Percentiles rank a stretch among this genome's conserved stretches.
Conservation (phyloP, 1,284 basidiomycete genomes). For the Malassezia nana region DNA sequence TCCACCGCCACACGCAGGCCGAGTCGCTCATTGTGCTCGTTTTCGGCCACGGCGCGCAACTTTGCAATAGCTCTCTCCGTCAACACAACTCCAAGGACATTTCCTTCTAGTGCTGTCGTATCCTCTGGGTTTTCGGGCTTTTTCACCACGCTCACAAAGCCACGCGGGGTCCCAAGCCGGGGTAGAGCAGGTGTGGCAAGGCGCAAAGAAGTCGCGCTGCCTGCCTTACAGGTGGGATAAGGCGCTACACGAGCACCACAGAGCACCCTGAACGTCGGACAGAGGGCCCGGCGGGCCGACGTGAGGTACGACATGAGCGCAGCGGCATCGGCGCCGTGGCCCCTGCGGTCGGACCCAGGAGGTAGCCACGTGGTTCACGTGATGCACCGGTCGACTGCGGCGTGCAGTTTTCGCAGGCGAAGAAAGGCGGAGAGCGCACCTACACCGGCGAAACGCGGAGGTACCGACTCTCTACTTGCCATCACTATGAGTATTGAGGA, state of each 20-base stretch:
- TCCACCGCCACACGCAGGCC: constrained; percentile 70
- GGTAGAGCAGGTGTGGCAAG: background rate
- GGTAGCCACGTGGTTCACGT: constrained; percentile 14
- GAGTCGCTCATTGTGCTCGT: constrained; percentile 57
- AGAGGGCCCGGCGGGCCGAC: no score
- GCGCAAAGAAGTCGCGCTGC: background rate
- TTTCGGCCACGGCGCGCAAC: constrained; percentile 38
- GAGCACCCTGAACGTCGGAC: no score
- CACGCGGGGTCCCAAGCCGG: background rate
- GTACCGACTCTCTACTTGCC: background rate
- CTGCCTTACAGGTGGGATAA: background rate
- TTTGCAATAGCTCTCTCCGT: constrained; percentile 39
- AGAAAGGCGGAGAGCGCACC: constrained; percentile 6
- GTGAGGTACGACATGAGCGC: background rate
- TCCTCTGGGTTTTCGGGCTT: constrained; percentile 39
- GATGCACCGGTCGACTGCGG: constrained; percentile 9
- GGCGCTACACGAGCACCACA: no score
- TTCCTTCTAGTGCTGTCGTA: constrained; percentile 27
- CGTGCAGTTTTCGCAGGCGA: constrained; percentile 16
- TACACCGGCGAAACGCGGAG: constrained; percentile 1
- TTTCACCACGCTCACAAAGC: background rate
- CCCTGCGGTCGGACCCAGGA: background rate
- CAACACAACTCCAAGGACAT: constrained; percentile 28
- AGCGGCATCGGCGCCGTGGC: no score
- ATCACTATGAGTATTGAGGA: constrained; percentile 64